Base-by-base conservation (phyloP, 306 rosid genomes). In the Myrica gale region DNA sequence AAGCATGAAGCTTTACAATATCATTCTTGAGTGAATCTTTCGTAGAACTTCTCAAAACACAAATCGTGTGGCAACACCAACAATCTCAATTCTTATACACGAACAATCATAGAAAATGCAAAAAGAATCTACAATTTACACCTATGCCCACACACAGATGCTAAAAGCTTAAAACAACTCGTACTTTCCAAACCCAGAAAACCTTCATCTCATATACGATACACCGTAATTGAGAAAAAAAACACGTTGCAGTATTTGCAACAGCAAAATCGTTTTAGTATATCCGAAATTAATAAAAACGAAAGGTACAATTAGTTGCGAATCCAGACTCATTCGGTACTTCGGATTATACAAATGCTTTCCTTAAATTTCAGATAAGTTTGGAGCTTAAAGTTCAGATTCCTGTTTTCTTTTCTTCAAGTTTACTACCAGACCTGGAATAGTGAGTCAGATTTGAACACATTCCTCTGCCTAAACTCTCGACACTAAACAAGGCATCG, bases 361-460 rank as follows among this genome's bases (percentile, higher is more conserved):
- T 21, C 3, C 3, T 20, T 48, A 9, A 48, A 15, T 48, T 48
- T 48, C 16, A 9, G 10, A 9, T 7, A 10, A 57, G 23, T 9
- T 57, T 37, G 6, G 4, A 12, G 5, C 39, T 54, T 5, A 5
- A 19, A 54, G 10, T 54, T n/a, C 60, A 3, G 23, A 54, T n/a
- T 7, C n/a, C 21, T 0, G 20, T 7, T 53, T 54, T 17, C 20
- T 54, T 5, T 20, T 56, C 20, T 7, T 20, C 1, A n/a, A n/a
- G 11, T n/a, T 0, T 56, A 8, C 21, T 20, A 21, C 6, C 7
- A 19, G 32, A 21, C 15, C 10, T 19, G 3, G 37, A n/a, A 12
- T 32, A 57, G 65, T 2, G 23, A 8, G 44, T 21, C 54, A 74
- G 62, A 79, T 79, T 69, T 65, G 21, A 8, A 7, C 26, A 65